Conservation (phyloP, 2,329 filamentous ascomycete species). For the Celoporthe dispersa region DNA sequence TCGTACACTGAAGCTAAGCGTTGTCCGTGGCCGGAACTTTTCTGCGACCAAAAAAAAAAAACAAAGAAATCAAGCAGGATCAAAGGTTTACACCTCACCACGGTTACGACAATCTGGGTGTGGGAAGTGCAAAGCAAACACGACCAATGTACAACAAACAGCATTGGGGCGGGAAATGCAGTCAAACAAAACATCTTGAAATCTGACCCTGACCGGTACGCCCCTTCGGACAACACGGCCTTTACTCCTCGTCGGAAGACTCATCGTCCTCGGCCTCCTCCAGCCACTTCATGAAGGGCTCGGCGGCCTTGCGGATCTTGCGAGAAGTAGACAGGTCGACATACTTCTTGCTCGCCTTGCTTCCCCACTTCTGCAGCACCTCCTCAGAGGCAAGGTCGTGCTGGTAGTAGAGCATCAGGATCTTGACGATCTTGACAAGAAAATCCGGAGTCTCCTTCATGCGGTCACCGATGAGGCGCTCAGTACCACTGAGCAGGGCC, state of each 20-base stretch:
- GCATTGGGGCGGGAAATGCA: background rate
- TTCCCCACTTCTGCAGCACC: conserved; percentile 85
- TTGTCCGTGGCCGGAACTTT: conserved; percentile 6
- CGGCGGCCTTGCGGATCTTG: conserved; percentile 93
- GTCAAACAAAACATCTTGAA: background rate
- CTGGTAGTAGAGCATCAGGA: conserved; percentile 89
- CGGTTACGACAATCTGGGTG: conserved; percentile 26
- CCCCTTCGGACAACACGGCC: conserved; percentile 7
- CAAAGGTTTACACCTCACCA: conserved; percentile 17
- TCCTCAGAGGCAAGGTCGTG: conserved; percentile 89
- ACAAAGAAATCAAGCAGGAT: background rate
- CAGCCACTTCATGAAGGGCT: conserved; percentile 94
- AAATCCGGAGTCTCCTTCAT: conserved; percentile 81
- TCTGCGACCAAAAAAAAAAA: background rate
- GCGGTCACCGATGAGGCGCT: conserved; percentile 78
- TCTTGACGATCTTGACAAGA: conserved; percentile 75
- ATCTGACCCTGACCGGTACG: background rate
- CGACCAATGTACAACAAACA: background rate
- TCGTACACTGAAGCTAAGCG: background rate
- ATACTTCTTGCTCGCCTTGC: conserved; percentile 98
- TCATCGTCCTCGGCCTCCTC: conserved; percentile 79
- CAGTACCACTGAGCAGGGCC: conserved; percentile 90
- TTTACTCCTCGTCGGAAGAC: conserved; percentile 52
- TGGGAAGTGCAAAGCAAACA: conserved; percentile 5
- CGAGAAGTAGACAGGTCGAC: conserved; percentile 86